Evolutionary conservation across 768 basidiomycete species (phyloP), one percentile per base, ranked within the genome.

Genomic region (Xerocomellus amylosporus): DNA sequence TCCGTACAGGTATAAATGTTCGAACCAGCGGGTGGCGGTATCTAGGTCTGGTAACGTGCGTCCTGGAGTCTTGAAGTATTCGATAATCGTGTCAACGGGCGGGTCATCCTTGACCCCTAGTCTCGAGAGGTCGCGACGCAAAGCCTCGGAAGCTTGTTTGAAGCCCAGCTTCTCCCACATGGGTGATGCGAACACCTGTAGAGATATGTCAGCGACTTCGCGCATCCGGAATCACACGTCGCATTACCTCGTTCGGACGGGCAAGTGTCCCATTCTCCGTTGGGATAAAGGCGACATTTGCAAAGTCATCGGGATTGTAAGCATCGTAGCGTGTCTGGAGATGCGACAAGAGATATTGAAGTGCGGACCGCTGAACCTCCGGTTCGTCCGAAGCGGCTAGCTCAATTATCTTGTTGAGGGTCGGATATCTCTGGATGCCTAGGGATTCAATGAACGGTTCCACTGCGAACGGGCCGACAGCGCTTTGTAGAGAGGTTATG

Each of bases 301-400:
- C 44, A 10, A 62, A 62, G n/a, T 58, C 4, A 0, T 58, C 51
- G 2, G 56, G 22, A 37, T 54, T 50, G 49, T 62, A 62, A 38
- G n/a, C 42, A 28, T n/a, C 15, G 45, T 61, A 62, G n/a, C 0
- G 48, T 22, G 37, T 38, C 7, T 48, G 55, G 4, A 61, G 45
- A 45, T 61, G 47, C 13, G 17, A 44, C 34, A 62, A 41, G 48
- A 62, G 46, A 39, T 58, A 53, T 24, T n/a, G 51, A 20, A 58
- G 60, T 3, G 60, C 55, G 17, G 34, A 12, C 5, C 5, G 26
- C 19, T 28, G 55, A 20, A 57, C 20, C 5, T 30, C 51, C 0
- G 24, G 33, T 5, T 22, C 14, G n/a, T 19, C 12, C 28, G 60
- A 61, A 37, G 60, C 45, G 1, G 60, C 60, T 4, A 22, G 37